Percentiles rank a stretch among this genome's conserved stretches.
Conservation (phyloP, 2,329 filamentous ascomycete genomes). For the Trichophyton schoenleinii region DNA sequence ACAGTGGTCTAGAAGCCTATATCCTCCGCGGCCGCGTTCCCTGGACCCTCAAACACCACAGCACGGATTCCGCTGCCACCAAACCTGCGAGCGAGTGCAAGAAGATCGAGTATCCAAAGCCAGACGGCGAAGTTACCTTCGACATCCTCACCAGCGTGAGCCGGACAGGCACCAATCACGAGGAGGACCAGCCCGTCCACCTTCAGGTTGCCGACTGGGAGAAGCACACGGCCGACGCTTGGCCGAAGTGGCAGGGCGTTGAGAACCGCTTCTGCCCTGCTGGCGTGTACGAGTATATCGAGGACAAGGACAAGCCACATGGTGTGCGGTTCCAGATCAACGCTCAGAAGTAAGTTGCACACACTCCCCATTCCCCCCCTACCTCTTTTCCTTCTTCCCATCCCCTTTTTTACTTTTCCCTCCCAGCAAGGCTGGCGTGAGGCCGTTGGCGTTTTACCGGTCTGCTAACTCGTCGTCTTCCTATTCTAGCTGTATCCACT, state of each 20-base stretch:
- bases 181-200: slow-evolving; percentile 96
- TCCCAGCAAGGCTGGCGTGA: background rate
- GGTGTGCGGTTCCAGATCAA: slow-evolving; percentile 98
- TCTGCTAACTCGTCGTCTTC: background rate
- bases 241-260: slow-evolving; percentile 76
- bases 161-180: slow-evolving; percentile 92
- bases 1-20: slow-evolving; percentile 86
- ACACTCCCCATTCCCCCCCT: too few species aligned
- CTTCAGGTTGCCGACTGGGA: slow-evolving; percentile 94
- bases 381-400: background rate
- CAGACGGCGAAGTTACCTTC: slow-evolving; percentile 87
- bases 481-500: slow-evolving; percentile 73
- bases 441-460: too few species aligned
- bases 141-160: slow-evolving; percentile 93
- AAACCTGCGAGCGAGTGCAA: slow-evolving; percentile 63
- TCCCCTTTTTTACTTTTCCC: background rate
- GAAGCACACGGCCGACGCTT: slow-evolving; percentile 68
- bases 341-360: slow-evolving; percentile 69
- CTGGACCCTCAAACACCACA: slow-evolving; percentile 83
- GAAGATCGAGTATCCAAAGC: slow-evolving; percentile 95
- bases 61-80: slow-evolving; percentile 64
- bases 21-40: slow-evolving; percentile 72
- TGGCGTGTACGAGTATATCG: slow-evolving; percentile 94
- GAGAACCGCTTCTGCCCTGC: slow-evolving; percentile 97
- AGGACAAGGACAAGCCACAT: slow-evolving; percentile 72